These are phyloP conservation scores for Priceomyces castillae DNA, from an alignment of 805 yeast genomes.

Conservation along the genomic window DNA sequence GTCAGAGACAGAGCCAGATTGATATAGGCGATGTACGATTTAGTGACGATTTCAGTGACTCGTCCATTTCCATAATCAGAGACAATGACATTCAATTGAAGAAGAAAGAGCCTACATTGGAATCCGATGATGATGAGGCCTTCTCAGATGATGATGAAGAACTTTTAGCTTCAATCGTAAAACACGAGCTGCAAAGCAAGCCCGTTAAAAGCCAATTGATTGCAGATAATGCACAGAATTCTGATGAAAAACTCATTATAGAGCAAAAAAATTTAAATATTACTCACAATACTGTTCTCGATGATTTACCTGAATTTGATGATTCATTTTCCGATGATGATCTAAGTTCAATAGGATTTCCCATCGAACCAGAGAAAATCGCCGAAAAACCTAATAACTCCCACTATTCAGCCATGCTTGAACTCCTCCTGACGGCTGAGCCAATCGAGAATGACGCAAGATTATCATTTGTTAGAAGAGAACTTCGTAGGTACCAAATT, in stretches of 20 bases:
- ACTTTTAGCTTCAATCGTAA: not conserved
- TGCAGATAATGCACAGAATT: not conserved
- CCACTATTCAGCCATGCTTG: not conserved
- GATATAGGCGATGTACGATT: slow-evolving; percentile 9
- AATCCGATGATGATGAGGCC: slow-evolving; percentile 12
- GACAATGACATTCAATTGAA: not conserved
- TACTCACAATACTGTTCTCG: not conserved
- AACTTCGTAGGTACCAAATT: slow-evolving; percentile 50
- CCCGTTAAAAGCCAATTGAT: not conserved
- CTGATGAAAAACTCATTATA: not conserved
- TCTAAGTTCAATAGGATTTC: not conserved
- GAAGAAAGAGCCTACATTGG: not conserved
- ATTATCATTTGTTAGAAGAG: slow-evolving; percentile 44
- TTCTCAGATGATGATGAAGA: slow-evolving; percentile 8
- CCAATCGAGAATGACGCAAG: slow-evolving; percentile 21
- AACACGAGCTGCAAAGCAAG: not conserved
- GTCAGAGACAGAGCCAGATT: slow-evolving; percentile 1
- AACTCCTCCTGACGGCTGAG: not conserved
- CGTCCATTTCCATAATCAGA: slow-evolving; percentile 1
- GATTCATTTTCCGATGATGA: slow-evolving; percentile 1
- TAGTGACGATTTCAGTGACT: slow-evolving; percentile 15
- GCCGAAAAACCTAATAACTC: not conserved
- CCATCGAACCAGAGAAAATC: not conserved
- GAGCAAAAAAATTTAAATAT: not conserved
- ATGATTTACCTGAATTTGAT: not conserved